Conservation (phyloP, 2,329 filamentous ascomycete genomes). For the Alternaria conjuncta region DNA sequence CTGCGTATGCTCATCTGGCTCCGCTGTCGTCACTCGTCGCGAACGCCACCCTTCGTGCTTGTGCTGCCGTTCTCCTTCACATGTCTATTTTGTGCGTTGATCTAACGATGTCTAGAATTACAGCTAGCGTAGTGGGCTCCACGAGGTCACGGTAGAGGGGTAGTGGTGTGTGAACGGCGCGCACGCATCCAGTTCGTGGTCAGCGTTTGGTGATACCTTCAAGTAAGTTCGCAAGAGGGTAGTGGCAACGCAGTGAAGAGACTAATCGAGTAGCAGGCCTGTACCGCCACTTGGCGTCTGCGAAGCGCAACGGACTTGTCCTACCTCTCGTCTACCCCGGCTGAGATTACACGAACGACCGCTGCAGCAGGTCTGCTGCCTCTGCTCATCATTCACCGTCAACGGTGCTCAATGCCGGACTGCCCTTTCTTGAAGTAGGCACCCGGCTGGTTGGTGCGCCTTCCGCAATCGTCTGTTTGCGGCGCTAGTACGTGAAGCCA, state of each 20-base stretch:
- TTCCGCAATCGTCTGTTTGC: conserved; percentile 16
- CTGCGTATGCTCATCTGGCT: background rate
- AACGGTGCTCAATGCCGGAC: background rate
- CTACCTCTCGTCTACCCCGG: background rate
- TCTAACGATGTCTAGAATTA: background rate
- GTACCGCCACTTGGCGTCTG: conserved; percentile 2
- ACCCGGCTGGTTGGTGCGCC: background rate
- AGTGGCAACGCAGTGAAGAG: background rate
- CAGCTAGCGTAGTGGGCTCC: conserved; percentile 6
- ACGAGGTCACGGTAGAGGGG: conserved; percentile 3
- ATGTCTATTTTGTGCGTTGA: conserved; percentile 1
- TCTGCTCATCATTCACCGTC: background rate
- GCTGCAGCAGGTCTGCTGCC: background rate
- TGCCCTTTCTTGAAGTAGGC: background rate
- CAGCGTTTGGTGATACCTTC: conserved; percentile 7
- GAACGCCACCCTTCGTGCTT: background rate
- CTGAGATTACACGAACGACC: background rate
- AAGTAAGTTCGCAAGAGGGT: conserved; percentile 4
- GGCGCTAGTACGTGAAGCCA: conserved; percentile 18
- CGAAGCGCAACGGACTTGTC: background rate
- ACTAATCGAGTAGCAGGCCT: background rate
- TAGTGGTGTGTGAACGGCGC: background rate
- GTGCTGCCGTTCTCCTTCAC: conserved; percentile 1
- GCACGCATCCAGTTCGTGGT: conserved; percentile 6
- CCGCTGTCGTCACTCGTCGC: background rate